Evolutionary conservation across 2,329 filamentous ascomycete genomes (phyloP).

Genomic region (Fusarium lyarnte): DNA sequence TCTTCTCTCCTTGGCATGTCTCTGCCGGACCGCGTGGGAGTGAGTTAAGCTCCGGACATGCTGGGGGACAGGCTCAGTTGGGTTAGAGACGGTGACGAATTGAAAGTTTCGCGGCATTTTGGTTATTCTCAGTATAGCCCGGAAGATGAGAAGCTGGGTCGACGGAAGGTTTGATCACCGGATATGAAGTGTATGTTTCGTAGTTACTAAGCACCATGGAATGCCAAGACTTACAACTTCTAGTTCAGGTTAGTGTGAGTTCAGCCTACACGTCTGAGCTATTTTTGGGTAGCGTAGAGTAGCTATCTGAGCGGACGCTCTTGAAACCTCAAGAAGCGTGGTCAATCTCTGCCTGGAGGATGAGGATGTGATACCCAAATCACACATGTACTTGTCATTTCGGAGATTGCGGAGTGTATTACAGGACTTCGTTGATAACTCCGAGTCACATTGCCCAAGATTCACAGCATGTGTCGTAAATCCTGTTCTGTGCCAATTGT

Average conservation of each 20-base stretch:
- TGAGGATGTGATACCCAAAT: background rate
- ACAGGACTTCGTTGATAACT: background rate
- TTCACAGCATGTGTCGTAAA: rapidly evolving
- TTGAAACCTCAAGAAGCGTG: background rate
- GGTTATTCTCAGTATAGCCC: no score
- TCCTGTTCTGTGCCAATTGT: no score
- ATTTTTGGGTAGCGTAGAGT: background rate
- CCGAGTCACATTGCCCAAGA: background rate
- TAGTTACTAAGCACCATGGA: background rate
- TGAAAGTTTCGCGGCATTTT: slow-evolving; percentile 3
- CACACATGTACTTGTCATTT: background rate
- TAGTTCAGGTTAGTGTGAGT: background rate
- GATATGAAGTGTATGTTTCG: no score
- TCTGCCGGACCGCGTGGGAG: slow-evolving; percentile 2
- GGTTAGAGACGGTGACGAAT: slow-evolving; percentile 10
- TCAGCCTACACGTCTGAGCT: rapidly evolving
- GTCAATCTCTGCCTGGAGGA: background rate
- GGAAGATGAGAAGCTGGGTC: no score
- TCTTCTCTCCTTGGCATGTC: slow-evolving; percentile 14
- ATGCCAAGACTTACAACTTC: background rate
- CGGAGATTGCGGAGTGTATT: background rate
- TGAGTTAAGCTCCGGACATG: background rate
- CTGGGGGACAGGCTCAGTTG: background rate
- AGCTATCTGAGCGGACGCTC: background rate
- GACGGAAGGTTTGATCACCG: no score